These are phyloP conservation scores for Periconia sp. DNA, from an alignment of 2,329 filamentous ascomycete species.

Conservation along the genomic window DNA sequence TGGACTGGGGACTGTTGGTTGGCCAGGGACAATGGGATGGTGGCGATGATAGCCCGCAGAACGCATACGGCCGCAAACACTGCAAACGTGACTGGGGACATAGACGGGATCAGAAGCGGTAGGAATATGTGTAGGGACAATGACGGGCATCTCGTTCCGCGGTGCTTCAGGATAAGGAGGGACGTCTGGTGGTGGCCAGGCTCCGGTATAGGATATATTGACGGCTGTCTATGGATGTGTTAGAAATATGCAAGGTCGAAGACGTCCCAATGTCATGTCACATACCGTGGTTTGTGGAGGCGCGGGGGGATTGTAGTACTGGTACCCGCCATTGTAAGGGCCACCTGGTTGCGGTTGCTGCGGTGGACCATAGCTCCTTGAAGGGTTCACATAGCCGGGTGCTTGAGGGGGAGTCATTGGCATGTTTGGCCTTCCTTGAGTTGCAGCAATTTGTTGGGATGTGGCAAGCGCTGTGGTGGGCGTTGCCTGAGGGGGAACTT, in stretches of 20 bases:
- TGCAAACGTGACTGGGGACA: conserved; percentile 39
- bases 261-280: not conserved
- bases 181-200: conserved; percentile 7
- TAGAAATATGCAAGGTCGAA: not conserved
- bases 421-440: conserved; percentile 6
- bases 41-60: conserved; percentile 38
- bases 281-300: conserved; percentile 1
- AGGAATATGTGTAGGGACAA: not conserved
- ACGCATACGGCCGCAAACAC: conserved; percentile 34
- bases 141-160: conserved; percentile 3
- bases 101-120: conserved; percentile 18
- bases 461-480: conserved; percentile 15
- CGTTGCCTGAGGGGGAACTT: conserved; percentile 11
- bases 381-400: conserved; percentile 14
- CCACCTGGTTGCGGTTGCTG: conserved; percentile 10
- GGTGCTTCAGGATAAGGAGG: conserved; percentile 9
- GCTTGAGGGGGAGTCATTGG: conserved; percentile 5
- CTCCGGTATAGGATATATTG: conserved; percentile 8
- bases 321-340: conserved; percentile 18
- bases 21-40: conserved; percentile 38
- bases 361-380: conserved; percentile 4
- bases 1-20: conserved; percentile 21
- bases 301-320: conserved; percentile 15
- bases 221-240: not conserved
- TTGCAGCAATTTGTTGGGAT: conserved; percentile 7